Evolutionary conservation across 345 rosid species (phyloP), one percentile per base, ranked within the genome.

Genomic region (Viola odorata): DNA sequence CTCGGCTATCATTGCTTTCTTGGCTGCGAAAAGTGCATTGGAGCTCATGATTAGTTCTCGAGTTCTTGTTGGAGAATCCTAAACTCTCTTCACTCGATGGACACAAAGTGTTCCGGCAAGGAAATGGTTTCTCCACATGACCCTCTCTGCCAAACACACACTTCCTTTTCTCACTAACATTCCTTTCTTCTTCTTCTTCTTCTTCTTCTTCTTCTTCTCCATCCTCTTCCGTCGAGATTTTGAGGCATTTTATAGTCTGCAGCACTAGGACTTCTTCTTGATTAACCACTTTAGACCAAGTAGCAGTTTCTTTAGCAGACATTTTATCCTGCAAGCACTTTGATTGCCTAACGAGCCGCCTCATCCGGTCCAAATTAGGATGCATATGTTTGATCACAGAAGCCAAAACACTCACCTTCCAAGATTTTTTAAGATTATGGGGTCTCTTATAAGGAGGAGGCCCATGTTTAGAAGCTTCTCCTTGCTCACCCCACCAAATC

Each of bases 281-380:
- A 23, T 75, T 72, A 40, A 87, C 64, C 12, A 84, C 81, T 66
- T 63, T 74, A 52, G 84, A 79, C 91, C 95, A 84, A 53, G 77
- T 80, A 37, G 65, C 63, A 0, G 72, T 81, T 60, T 87, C 94
- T 63, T 76, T 80, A 0, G 89, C 91, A 4, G 81, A 74, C 91
- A 84, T 91, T 66, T 85, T 87, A 49, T 82, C 85, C 17, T 85
- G 91, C 71, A 91, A 65, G 45, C 78, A 78, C 78, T 87, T 91
- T 0, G 92, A 87, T 52, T 82, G 87, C 37, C 45, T 77, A 62
- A 84, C 89, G 1, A 87, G 66, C 23, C 82, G 58, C 17, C 85
- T 73, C 62, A 81, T 72, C 52, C 63, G 60, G 36, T 61, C 71
- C 41, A 77, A 47, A 72, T 85, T 67, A 0, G 89, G 79, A 0